These are phyloP conservation scores for maize (Zea mays) DNA, from an alignment of 176 grass and related monocot species.

Conservation along the genomic window Zm-B73-REFERENCE-NAM-5.0 NC_050102.1:32336501-32337000, in stretches of 20 bases:
- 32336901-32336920: constrained; percentile 56
- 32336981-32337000: constrained; percentile 54
- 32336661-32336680: no score
- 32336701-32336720: background rate
- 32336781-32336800: background rate
- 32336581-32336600: no score
- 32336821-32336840: background rate
- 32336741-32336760: constrained; percentile 5
- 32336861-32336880: background rate
- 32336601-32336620: no score
- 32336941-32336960: constrained; percentile 71
- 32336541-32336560: no score
- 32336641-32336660: no score
- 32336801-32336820: background rate
- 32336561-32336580: no score
- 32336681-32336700: no score
- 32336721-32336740: background rate
- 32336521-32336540: no score
- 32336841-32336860: background rate
- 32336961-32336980: constrained; percentile 41
- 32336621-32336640: no score
- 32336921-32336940: constrained; percentile 73
- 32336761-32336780: constrained; percentile 9
- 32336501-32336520: no score
- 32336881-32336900: constrained; percentile 55